phyloP scores from a whole-genome alignment of 78 protist genomes.

The slime mould (Dictyostelium discoideum) region dicty_2.7 NC_007088.5:7798501-7799000 shows the following conservation, averaged over 20 bases:
- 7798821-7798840: too few relatives aligned
- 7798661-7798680: not conserved
- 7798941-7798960: too few relatives aligned
- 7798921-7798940: too few relatives aligned
- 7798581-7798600: slow-evolving; percentile 15
- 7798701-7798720: not conserved
- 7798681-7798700: not conserved
- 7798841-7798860: not conserved
- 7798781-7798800: too few relatives aligned
- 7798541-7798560: too few relatives aligned
- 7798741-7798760: not conserved
- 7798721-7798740: not conserved
- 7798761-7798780: too few relatives aligned
- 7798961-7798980: not conserved
- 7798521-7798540: too few relatives aligned
- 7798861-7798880: not conserved
- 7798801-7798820: not conserved
- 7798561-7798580: not conserved
- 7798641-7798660: slow-evolving; percentile 68
- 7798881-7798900: not conserved
- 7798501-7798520: too few relatives aligned
- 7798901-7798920: not conserved
- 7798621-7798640: slow-evolving; percentile 81
- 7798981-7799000: not conserved
- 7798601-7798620: slow-evolving; percentile 33